These are phyloP conservation scores for Tuber magnatum DNA, from an alignment of 495 filamentous ascomycete species.

Conservation along the genomic window DNA sequence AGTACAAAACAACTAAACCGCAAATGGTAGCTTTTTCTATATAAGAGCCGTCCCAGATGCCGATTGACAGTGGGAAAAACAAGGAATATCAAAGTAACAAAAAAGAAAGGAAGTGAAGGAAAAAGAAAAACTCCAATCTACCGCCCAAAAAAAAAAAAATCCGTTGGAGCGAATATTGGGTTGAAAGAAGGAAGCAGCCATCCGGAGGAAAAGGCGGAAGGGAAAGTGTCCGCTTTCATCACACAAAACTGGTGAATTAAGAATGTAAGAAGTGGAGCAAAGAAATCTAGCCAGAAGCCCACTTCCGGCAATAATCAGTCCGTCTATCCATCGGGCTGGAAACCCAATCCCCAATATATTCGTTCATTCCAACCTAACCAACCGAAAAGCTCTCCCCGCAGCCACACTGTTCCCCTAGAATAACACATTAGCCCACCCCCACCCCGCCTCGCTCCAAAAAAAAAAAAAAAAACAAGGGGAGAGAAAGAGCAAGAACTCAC, in stretches of 20 bases:
- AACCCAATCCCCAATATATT: slow-evolving; percentile 13
- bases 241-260: neutral
- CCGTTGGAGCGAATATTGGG: neutral
- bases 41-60: neutral
- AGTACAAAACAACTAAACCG: neutral
- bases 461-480: neutral
- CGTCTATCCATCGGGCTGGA: neutral
- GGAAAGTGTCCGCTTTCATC: neutral
- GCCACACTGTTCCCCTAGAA: slow-evolving; percentile 84
- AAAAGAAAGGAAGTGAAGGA: neutral
- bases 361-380: slow-evolving; percentile 28
- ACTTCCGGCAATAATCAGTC: neutral
- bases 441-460: neutral
- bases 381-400: slow-evolving; percentile 98
- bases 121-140: neutral
- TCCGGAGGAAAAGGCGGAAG: neutral
- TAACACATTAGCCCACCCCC: slow-evolving; percentile 41
- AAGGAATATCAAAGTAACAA: neutral
- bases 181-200: neutral
- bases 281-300: neutral
- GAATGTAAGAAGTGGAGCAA: neutral
- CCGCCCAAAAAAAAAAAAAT: neutral
- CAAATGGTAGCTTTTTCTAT: neutral
- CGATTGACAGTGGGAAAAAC: neutral
- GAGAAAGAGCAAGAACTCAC: slow-evolving; percentile 52